Base-by-base conservation (phyloP, 768 basidiomycete genomes). In the Tulasnella sp. region DNA sequence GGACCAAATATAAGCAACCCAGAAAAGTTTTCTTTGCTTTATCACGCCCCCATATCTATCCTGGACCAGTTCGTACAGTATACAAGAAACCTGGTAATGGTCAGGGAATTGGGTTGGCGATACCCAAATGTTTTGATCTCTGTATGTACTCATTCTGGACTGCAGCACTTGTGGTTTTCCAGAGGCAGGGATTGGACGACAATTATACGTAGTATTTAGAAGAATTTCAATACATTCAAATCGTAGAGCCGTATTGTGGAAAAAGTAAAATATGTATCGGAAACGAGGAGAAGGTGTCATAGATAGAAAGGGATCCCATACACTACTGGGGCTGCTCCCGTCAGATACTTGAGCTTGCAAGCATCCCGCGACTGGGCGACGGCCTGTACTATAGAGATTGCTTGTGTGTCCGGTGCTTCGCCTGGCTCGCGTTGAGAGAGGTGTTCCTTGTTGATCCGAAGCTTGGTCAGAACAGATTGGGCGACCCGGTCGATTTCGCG, bases 301-400 rank as follows among this genome's bases (percentile, higher is more conserved):
- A 96, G 69, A 71, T 89, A 91, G 67, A 94, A 91, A 2, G 96
- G 96, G 65, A 99, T 86, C 1, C 96, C 96, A 69, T 97, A 98
- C 10, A 94, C 85, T 0, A 99, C 85, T 13, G 92, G 86, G 11
- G 96, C 93, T 0, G 94, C 93, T 1, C 95, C 96, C 27, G 93
- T 98, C 60, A 98, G 75, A 70, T 92, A 98, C 69, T 83, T 86
- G 34, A 99, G 75, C 73, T 93, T 94, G 73, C 93, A 96, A 19
- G 76, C 75, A 23, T 86, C 81, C 64, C 96, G 76, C 24, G 91
- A 82, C 63, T 79, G 74, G 1, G 86, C 88, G 11, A 99, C 82
- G 0, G 95, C 95, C 10, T 79, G 69, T 2, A 90, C 81, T 11
- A 90, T 79, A 62, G 77, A 83, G 58, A 67, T 73, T 61, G 67